These are phyloP conservation scores for Dissoconium aciculare DNA, from an alignment of 2,329 filamentous ascomycete genomes.

Conservation along the genomic window DNA sequence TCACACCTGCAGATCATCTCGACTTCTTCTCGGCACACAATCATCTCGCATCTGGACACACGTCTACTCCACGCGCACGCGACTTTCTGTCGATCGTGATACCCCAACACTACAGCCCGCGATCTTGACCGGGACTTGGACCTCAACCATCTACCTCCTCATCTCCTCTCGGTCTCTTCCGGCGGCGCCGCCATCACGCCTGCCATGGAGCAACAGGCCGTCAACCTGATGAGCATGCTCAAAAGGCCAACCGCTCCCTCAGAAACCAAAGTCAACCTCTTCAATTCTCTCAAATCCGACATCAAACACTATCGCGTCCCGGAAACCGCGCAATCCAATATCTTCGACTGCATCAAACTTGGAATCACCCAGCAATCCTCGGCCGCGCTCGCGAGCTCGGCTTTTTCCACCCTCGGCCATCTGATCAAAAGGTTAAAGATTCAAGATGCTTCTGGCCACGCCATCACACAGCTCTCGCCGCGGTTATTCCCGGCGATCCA, in stretches of 20 bases:
- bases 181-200: no score
- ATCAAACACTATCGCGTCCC: conserved; percentile 91
- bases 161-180: no score
- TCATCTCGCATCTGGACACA: no score
- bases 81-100: no score
- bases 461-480: conserved; percentile 49
- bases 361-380: conserved; percentile 65
- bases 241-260: conserved; percentile 50
- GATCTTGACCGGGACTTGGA: no score
- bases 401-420: conserved; percentile 77
- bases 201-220: conserved; percentile 43
- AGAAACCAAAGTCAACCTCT: conserved; percentile 54
- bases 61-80: no score
- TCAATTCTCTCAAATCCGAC: conserved; percentile 65
- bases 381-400: conserved; percentile 57
- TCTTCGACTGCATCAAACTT: conserved; percentile 69
- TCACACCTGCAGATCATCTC: no score
- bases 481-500: conserved; percentile 60
- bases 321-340: conserved; percentile 50
- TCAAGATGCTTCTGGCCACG: conserved; percentile 62
- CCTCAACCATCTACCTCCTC: no score
- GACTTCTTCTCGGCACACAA: no score
- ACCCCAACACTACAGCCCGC: no score
- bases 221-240: conserved; percentile 38
- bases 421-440: conserved; percentile 72